A percentile compares a stretch with the other conserved stretches of the same genome.
Conservation (phyloP, 176 grass and related monocot genomes). For the Eleusine coracana region DNA sequence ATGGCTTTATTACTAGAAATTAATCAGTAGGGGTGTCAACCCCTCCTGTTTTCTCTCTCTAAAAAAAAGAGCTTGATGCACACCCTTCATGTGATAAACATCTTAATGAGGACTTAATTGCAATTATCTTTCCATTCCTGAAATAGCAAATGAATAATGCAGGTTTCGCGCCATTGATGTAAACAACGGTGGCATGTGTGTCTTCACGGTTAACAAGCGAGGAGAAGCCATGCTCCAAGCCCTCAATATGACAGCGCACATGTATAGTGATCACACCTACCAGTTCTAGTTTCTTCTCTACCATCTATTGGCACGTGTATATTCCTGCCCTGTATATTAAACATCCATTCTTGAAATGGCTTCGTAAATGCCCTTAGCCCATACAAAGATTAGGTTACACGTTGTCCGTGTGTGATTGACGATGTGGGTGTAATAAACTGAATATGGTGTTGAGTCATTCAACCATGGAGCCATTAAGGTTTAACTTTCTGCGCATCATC, state of each 20-base stretch:
- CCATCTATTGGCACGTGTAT: not conserved
- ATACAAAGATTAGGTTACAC: not conserved
- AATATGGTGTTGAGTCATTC: not conserved
- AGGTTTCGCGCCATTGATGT: conserved; percentile 81
- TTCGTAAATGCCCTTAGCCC: not conserved
- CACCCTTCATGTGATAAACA: not conserved
- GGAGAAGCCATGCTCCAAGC: conserved; percentile 82
- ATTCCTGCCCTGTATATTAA: conserved; percentile 1
- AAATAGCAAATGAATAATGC: conserved; percentile 11
- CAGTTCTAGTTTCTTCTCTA: conserved; percentile 40
- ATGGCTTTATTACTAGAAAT: not conserved
- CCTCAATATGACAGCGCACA: conserved; percentile 85
- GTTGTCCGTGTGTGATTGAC: not conserved
- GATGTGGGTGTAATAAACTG: not conserved
- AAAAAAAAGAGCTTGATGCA: not conserved
- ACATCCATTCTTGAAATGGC: conserved; percentile 11
- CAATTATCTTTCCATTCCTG: not conserved
- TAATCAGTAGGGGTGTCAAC: no score
- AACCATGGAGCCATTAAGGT: not conserved
- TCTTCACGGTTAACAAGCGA: conserved; percentile 72
- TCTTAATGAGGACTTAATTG: not conserved
- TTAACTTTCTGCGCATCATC: not conserved
- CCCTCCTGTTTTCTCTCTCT: no score
- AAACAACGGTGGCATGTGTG: conserved; percentile 82
- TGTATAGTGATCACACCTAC: conserved; percentile 75